A percentile compares a stretch with the other conserved stretches of the same genome.
Evolutionary conservation across 306 rosid genomes (phyloP).

Genomic region (Corylus americana): DNA sequence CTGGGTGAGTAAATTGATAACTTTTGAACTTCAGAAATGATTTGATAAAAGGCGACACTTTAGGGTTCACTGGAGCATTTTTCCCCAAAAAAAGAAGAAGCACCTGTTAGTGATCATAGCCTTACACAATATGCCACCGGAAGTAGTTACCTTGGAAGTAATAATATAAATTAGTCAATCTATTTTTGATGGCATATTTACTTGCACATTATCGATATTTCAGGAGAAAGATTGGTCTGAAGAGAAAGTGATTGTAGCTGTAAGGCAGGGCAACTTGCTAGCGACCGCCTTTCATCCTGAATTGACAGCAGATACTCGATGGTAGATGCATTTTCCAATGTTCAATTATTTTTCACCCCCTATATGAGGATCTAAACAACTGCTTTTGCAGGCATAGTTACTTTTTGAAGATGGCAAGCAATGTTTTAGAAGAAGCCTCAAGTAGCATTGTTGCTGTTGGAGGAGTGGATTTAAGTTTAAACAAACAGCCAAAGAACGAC

Average conservation of each 20-base stretch:
- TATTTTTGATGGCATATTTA: neutral
- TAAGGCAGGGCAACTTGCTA: constrained; percentile 80
- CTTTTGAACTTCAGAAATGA: too few species aligned
- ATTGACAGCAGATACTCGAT: constrained; percentile 89
- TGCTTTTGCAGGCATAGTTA: constrained; percentile 85
- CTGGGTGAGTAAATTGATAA: too few species aligned
- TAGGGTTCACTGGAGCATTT: too few species aligned
- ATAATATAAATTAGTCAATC: neutral
- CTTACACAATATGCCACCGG: neutral
- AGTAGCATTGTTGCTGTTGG: constrained; percentile 44
- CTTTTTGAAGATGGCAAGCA: constrained; percentile 71
- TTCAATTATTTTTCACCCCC: neutral
- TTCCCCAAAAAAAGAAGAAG: neutral
- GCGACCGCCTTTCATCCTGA: constrained; percentile 98
- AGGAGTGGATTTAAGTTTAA: constrained; percentile 26
- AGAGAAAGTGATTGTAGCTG: constrained; percentile 84
- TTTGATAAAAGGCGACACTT: too few species aligned
- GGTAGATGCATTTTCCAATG: constrained; percentile 45
- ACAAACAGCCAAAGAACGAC: constrained; percentile 45
- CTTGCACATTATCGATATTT: constrained; percentile 30
- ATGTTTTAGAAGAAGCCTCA: constrained; percentile 56
- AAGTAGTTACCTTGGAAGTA: neutral
- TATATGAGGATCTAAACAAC: constrained; percentile 32
- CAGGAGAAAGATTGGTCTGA: constrained; percentile 56
- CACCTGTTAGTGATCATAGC: neutral